These are phyloP conservation scores for Adiantum capillusveneris DNA, from an alignment of 75 land plant species.

Conservation along the genomic window DNA sequence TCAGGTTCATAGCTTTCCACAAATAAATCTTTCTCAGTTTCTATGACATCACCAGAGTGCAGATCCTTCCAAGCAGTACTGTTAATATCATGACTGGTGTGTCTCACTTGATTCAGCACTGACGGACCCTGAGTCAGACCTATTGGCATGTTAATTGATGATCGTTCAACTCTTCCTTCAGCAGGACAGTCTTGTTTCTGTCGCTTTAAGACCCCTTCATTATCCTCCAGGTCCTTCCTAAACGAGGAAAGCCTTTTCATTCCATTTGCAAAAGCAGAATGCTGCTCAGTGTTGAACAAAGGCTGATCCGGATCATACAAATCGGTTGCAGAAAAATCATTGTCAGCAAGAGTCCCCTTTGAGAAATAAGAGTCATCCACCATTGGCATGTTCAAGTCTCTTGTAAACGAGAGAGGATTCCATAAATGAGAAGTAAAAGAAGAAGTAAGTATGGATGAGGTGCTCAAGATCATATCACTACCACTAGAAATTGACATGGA, in stretches of 20 bases:
- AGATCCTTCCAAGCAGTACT: no score
- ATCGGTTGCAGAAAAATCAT: conserved; percentile 46
- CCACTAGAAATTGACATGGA: conserved; percentile 65
- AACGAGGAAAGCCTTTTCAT: conserved; percentile 23
- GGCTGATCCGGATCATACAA: conserved; percentile 98
- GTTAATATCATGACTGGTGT: no score
- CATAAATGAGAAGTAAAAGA: conserved; percentile 16
- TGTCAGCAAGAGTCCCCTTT: conserved; percentile 34
- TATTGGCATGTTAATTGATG: no score
- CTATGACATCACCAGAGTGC: no score
- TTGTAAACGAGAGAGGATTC: neutral
- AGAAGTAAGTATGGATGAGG: conserved; percentile 36
- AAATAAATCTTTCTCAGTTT: no score
- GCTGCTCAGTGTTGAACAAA: conserved; percentile 59
- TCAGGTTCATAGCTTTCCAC: no score
- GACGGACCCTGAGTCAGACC: conserved; percentile 16
- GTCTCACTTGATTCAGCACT: conserved; percentile 59
- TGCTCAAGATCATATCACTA: conserved; percentile 33
- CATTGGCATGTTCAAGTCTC: conserved; percentile 8
- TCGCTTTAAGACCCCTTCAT: no score
- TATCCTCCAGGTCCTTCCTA: conserved; percentile 23
- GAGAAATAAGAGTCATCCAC: conserved; percentile 23
- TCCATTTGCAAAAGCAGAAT: conserved; percentile 18
- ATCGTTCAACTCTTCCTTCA: no score
- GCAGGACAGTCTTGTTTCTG: no score